Evolutionary conservation across 768 basidiomycete genomes (phyloP).

Genomic region (Kwoniella heveanensis): DNA sequence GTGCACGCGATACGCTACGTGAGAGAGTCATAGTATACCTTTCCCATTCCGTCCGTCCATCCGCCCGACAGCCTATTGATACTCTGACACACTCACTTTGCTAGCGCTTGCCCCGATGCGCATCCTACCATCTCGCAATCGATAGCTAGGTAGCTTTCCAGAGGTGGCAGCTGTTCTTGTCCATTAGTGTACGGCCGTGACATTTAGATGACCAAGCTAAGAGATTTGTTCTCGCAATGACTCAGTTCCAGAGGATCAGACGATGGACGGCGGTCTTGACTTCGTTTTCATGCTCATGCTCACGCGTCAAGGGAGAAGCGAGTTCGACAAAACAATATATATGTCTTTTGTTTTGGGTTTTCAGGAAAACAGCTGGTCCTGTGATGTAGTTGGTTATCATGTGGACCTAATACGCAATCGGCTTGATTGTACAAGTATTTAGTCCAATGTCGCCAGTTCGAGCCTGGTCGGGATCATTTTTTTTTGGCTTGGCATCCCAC

Average conservation of each 20-base stretch:
- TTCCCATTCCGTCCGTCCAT: neutral
- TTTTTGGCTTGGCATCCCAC: neutral
- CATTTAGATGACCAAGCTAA: too few species aligned
- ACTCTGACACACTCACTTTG: slow-evolving; percentile 28
- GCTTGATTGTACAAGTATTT: neutral
- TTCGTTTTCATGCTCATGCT: too few species aligned
- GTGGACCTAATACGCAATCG: neutral
- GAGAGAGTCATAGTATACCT: too few species aligned
- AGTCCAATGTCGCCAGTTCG: slow-evolving; percentile 2
- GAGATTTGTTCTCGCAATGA: too few species aligned
- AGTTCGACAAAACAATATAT: too few species aligned
- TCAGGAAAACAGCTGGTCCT: neutral
- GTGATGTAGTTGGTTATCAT: slow-evolving; percentile 3
- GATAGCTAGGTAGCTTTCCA: neutral
- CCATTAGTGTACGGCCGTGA: neutral
- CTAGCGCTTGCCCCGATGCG: slow-evolving; percentile 31
- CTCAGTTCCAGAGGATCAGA: too few species aligned
- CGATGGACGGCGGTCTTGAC: too few species aligned
- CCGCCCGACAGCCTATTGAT: neutral
- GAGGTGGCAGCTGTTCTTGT: neutral
- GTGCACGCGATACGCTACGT: too few species aligned
- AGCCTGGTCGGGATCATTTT: slow-evolving; percentile 1
- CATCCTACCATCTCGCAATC: slow-evolving; percentile 45
- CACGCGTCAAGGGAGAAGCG: too few species aligned
- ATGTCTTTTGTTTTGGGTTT: too few species aligned